Percentiles rank a stretch among this genome's conserved stretches.
Conservation (phyloP, 2,329 filamentous ascomycete species). For the Saccharata proteae region DNA sequence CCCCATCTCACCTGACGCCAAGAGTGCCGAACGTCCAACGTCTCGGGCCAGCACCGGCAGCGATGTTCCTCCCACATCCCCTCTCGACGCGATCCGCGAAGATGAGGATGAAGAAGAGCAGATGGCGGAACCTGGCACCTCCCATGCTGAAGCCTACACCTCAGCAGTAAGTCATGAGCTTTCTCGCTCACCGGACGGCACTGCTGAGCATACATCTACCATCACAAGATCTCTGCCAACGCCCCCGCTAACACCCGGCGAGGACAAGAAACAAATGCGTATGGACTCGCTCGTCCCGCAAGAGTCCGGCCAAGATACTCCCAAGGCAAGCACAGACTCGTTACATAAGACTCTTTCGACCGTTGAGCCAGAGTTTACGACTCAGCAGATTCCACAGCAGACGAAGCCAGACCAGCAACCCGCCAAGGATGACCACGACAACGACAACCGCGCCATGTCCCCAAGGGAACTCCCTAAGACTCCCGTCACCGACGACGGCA, state of each 20-base stretch:
- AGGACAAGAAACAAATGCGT: constrained; percentile 2
- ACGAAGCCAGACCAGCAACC: too few relatives aligned
- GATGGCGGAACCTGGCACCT: too few relatives aligned
- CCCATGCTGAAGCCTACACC: too few relatives aligned
- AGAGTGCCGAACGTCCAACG: background rate
- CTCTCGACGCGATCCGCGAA: constrained; percentile 6
- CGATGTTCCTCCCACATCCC: constrained; percentile 3
- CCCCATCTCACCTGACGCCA: background rate
- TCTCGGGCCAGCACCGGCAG: constrained; percentile 1
- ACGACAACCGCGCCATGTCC: background rate
- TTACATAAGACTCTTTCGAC: too few relatives aligned
- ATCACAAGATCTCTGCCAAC: constrained; percentile 1
- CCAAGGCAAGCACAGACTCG: too few relatives aligned
- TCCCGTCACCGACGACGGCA: too few relatives aligned
- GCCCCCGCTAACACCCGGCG: constrained; percentile 5
- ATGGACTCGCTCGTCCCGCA: constrained; percentile 6
- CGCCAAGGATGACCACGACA: too few relatives aligned
- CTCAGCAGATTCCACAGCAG: too few relatives aligned
- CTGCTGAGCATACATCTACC: too few relatives aligned
- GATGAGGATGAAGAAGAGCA: constrained; percentile 4
- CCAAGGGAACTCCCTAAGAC: too few relatives aligned
- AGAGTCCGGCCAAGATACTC: too few relatives aligned
- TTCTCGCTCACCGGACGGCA: background rate
- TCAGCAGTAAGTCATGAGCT: background rate
- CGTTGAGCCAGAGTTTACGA: too few relatives aligned